Percentiles rank a stretch among this genome's conserved stretches.
These are phyloP conservation scores for Canariomyces notabilis DNA, from an alignment of 2,329 filamentous ascomycete species.

Conservation along the genomic window DNA sequence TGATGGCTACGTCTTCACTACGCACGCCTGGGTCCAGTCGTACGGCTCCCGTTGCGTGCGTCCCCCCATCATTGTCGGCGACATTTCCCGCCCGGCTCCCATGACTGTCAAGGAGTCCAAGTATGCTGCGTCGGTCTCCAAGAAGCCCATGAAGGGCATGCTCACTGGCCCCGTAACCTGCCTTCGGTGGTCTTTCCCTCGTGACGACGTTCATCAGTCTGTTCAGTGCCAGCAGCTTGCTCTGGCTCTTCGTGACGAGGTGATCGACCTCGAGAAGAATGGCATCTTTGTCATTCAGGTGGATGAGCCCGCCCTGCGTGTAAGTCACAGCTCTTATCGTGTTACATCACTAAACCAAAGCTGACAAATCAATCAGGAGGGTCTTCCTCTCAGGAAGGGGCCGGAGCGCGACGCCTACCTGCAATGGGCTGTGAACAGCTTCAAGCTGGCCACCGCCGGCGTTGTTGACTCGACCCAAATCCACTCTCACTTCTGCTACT, in stretches of 20 bases:
- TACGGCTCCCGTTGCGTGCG: slow-evolving; percentile 98
- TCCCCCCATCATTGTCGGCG: slow-evolving; percentile 96
- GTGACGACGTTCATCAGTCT: slow-evolving; percentile 98
- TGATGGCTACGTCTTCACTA: slow-evolving; percentile 97
- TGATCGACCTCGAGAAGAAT: slow-evolving; percentile 94
- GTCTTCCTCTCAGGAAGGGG: slow-evolving; percentile 91
- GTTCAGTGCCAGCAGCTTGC: slow-evolving; percentile 98
- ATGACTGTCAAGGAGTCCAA: slow-evolving; percentile 99
- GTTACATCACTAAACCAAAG: too few species aligned
- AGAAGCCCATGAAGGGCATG: slow-evolving; percentile 99
- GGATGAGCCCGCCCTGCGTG: slow-evolving; percentile 96
- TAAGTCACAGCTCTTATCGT: too few species aligned
- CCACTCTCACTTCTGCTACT: slow-evolving; percentile 99
- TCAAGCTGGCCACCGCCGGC: slow-evolving; percentile 91
- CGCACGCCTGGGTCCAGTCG: slow-evolving; percentile 94
- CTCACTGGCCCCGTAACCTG: slow-evolving; percentile 98
- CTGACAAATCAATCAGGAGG: too few species aligned
- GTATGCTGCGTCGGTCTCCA: slow-evolving; percentile 92
- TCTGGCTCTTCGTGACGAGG: slow-evolving; percentile 96
- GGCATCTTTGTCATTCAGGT: slow-evolving; percentile 98
- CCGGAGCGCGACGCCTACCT: slow-evolving; percentile 96
- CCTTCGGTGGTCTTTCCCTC: slow-evolving; percentile 98
- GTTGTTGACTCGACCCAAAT: slow-evolving; percentile 97
- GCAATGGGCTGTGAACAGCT: slow-evolving; percentile 94
- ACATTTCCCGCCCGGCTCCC: slow-evolving; percentile 91